Base-by-base conservation (phyloP, 2,329 filamentous ascomycete genomes). In the Colletotrichum musicola region DNA sequence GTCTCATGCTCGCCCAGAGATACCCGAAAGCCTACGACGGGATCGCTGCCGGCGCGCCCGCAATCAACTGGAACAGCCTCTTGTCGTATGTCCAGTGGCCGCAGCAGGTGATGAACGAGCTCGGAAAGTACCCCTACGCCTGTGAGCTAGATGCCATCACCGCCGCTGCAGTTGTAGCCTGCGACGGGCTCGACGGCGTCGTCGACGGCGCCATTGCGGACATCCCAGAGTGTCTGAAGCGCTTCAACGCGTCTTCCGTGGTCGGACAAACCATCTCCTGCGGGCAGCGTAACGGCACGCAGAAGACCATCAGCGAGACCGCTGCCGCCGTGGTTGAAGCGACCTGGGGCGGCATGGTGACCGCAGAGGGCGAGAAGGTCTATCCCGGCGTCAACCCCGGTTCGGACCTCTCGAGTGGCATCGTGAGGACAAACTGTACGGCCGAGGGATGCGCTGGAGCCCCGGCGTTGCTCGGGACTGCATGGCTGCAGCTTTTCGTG, bases 1-100 rank as follows among this genome's bases (percentile, higher is more conserved):
- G 84, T 9, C 74, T 85, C 12, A 83, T 83, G 62, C 79, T 82
- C 25, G 79, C 82, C 1, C 81, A 86, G 69, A 72, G 78, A 27
- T 85, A 81, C 69, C 84, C 84, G 0, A 77, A 84, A 4, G 82
- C 84, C 58, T 85, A 85, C 59, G 82, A 86, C 62, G 84, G 84
- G 14, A 80, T 85, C 4, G 64, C 49, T 7, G 59, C 64, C 1
- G 42, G 53, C 2, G 68, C 68, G 4, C 68, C 64, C 3, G 68
- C 58, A 2, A 56, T 79, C 4, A 74, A 77, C 62, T 81, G 58
- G 58, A 53, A 50, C 38, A 38, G 58, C 10, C 27, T 71, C n/a
- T 44, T 7, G 30, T 49, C 27, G 27, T 64, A 6, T 40, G 54
- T 5, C 12, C 56, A 58, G 42, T 47, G 56, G 56, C 56, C 56